These are phyloP conservation scores for Botrytis sinoallii DNA, from an alignment of 2,329 filamentous ascomycete genomes.

Conservation along the genomic window DNA sequence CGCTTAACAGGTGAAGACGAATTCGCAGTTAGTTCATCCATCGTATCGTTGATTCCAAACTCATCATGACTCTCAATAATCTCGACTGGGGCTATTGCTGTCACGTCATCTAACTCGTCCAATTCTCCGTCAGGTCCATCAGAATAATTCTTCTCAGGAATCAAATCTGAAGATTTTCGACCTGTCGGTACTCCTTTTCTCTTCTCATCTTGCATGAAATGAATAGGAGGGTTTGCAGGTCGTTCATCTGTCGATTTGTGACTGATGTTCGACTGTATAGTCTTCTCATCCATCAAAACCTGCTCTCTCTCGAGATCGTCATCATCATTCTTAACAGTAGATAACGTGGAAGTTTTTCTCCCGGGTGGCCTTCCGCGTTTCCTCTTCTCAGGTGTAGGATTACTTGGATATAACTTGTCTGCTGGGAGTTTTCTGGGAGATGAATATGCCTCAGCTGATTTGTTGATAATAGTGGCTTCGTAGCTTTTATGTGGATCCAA, in stretches of 20 bases:
- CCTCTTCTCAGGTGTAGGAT: neutral
- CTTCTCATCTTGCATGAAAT: neutral
- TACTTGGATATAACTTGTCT: neutral
- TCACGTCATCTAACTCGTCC: neutral
- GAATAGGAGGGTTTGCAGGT: neutral
- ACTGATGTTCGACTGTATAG: neutral
- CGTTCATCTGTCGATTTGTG: neutral
- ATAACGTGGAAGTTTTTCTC: neutral
- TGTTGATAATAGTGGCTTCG: neutral
- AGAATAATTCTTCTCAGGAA: neutral
- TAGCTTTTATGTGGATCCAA: neutral
- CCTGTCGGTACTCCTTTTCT: neutral
- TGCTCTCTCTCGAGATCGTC: neutral
- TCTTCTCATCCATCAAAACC: neutral
- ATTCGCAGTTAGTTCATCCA: neutral
- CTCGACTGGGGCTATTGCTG: neutral
- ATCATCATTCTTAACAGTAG: neutral
- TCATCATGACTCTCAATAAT: neutral
- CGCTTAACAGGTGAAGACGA: slow-evolving; percentile 1
- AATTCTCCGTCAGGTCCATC: neutral
- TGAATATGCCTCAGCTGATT: neutral
- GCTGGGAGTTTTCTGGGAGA: neutral
- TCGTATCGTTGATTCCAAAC: neutral
- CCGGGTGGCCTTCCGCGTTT: neutral
- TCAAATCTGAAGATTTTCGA: neutral